A percentile compares a stretch with the other conserved stretches of the same genome.
phyloP scores from a whole-genome alignment of 202 grass and related monocot genomes.

The Zoysia matrella region DNA sequence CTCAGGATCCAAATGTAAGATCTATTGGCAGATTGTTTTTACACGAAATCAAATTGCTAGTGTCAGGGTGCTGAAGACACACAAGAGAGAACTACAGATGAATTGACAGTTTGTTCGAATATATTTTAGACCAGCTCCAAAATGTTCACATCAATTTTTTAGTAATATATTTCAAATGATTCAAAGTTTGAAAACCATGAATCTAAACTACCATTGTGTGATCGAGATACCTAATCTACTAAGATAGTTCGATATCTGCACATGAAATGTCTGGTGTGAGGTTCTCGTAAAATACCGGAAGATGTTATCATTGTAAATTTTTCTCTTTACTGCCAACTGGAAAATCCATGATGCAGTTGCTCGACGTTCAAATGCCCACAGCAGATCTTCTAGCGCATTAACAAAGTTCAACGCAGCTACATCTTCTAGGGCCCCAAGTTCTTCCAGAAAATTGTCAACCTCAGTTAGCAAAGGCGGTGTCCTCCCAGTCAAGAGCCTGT shows the following conservation, averaged over 20 bases:
- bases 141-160: background rate
- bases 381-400: conserved; percentile 88
- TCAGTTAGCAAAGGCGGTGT: conserved; percentile 57
- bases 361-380: conserved; percentile 90
- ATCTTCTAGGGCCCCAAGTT: conserved; percentile 61
- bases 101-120: background rate
- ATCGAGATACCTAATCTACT: conserved; percentile 4
- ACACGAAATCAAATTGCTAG: background rate
- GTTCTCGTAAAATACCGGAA: conserved; percentile 64
- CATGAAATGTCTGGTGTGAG: background rate
- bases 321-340: conserved; percentile 81
- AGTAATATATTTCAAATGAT: background rate
- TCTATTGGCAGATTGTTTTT: conserved; percentile 9
- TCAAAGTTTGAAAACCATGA: conserved; percentile 35
- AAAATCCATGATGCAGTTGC: conserved; percentile 90
- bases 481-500: conserved; percentile 74
- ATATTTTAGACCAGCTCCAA: background rate
- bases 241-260: background rate
- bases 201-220: conserved; percentile 15
- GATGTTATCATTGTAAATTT: conserved; percentile 70
- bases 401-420: conserved; percentile 88
- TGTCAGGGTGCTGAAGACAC: background rate
- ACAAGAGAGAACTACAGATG: background rate
- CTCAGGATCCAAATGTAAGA: conserved; percentile 9
- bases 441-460: conserved; percentile 62